phyloP scores from a whole-genome alignment of 345 rosid genomes.

The Microthlaspi erraticum region DNA sequence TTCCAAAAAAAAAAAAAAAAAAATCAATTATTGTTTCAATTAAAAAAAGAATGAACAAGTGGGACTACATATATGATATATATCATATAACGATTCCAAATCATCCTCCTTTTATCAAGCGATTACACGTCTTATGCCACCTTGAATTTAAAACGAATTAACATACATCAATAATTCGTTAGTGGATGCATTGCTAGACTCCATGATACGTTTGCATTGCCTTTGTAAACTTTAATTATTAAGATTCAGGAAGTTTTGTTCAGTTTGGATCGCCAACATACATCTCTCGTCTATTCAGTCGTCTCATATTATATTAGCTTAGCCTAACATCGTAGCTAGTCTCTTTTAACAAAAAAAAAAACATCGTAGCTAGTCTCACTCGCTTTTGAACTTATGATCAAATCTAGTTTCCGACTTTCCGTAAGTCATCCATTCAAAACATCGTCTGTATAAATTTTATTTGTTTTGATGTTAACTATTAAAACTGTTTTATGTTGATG shows the following conservation, averaged over 20 bases:
- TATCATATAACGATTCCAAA: conserved; percentile 16
- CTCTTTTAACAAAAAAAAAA: too few relatives aligned
- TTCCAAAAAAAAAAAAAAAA: too few relatives aligned
- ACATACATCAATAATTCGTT: conserved; percentile 8
- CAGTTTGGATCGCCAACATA: background rate
- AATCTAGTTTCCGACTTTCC: too few relatives aligned
- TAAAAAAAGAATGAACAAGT: background rate
- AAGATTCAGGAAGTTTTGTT: background rate
- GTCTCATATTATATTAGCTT: too few relatives aligned
- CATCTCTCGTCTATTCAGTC: too few relatives aligned
- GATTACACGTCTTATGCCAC: conserved; percentile 14
- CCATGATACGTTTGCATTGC: conserved; percentile 11
- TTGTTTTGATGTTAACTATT: background rate
- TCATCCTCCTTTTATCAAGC: background rate
- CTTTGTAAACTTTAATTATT: background rate
- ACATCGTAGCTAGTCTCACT: too few relatives aligned
- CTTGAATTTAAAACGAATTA: conserved; percentile 4
- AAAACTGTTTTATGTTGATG: conserved; percentile 5
- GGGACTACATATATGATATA: background rate
- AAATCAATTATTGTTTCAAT: background rate
- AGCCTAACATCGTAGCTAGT: too few relatives aligned
- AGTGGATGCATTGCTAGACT: conserved; percentile 40
- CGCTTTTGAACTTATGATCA: too few relatives aligned
- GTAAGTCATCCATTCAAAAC: too few relatives aligned
- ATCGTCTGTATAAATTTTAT: background rate